Base-by-base conservation (phyloP, 805 yeast genomes). In the Wickerhamomyces rabaulensis region DNA sequence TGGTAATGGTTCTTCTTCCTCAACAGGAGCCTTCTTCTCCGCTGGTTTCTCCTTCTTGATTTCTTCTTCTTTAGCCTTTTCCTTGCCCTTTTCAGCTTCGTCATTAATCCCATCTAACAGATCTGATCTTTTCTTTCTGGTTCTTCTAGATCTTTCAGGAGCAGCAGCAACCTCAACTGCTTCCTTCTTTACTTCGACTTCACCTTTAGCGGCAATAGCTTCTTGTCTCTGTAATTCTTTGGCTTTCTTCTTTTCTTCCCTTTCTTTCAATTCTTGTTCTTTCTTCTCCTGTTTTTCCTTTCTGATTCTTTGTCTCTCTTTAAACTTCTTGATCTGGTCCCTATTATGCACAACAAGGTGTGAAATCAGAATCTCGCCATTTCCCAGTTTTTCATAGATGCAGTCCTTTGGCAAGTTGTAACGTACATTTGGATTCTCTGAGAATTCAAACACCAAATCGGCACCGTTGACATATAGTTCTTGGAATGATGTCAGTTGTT, bases 371-470 rank as follows among this genome's bases (percentile, higher is more conserved):
- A 68, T 49, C 22, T 66, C 69, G 1, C 56, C 68, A 25, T 62
- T 67, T 2, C 57, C 67, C 1, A 67, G 39, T 1, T 77, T 69
- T 65, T 91, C 97, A 48, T 85, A 69, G 3, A 92, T 75, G 1
- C 95, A 76, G 51, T 88, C 79, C 52, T 82, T 82, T 0, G 98
- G 97, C 0, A 92, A 60, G 48, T 76, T 67, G 57, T 76, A 92
- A 48, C 98, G 74, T 8, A 82, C 82, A 40, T 82, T 75, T 0
- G 94, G 78, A 60, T 82, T 83, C 56, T 94, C 98, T 23, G 76
- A 75, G 66, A 82, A 92, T 63, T 94, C 99, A 62, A 92, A 82
- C 6, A 90, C 82, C 36, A 94, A 62, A 44, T 87, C 84, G 0
- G 95, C 89, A 55, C 79, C 78, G 33, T 75, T 62, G 20, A 78